These are phyloP conservation scores for Begonia loranthoides DNA, from an alignment of 306 rosid species.

Conservation along the genomic window DNA sequence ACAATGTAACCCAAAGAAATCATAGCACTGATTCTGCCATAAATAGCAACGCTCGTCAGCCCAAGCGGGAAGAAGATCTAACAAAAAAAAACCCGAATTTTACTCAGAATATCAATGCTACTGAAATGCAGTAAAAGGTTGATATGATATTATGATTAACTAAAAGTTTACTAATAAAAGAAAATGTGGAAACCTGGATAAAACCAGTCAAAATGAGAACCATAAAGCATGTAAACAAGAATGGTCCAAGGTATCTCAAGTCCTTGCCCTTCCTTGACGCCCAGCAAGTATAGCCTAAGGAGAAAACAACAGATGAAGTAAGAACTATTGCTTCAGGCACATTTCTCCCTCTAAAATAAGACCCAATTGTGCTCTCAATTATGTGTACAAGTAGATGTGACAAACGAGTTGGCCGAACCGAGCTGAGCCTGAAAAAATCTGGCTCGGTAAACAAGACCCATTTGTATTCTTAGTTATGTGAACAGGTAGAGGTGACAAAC, in stretches of 20 bases:
- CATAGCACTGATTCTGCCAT: conserved; percentile 64
- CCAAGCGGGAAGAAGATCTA: conserved; percentile 94
- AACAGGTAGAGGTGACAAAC: no score
- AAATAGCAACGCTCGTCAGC: conserved; percentile 47
- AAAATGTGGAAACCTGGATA: conserved; percentile 53
- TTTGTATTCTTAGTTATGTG: no score
- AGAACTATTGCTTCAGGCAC: conserved; percentile 88
- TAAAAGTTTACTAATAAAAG: no score
- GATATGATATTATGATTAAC: no score
- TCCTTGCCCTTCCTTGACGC: conserved; percentile 98
- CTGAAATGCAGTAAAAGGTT: no score
- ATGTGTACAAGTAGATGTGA: no score
- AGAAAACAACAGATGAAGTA: conserved; percentile 69
- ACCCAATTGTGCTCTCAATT: no score
- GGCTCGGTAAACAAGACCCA: no score
- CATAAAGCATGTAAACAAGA: conserved; percentile 68
- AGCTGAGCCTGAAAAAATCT: no score
- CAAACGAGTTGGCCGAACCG: no score
- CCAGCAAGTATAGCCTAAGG: conserved; percentile 83
- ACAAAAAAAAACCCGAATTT: background rate
- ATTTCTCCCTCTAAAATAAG: conserved; percentile 71
- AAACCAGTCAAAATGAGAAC: conserved; percentile 53
- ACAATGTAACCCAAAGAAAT: conserved; percentile 72
- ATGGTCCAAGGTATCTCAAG: conserved; percentile 87
- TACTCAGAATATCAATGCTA: no score